These are phyloP conservation scores for Infundibulicybe gibba DNA, from an alignment of 768 basidiomycete species.

Conservation along the genomic window DNA sequence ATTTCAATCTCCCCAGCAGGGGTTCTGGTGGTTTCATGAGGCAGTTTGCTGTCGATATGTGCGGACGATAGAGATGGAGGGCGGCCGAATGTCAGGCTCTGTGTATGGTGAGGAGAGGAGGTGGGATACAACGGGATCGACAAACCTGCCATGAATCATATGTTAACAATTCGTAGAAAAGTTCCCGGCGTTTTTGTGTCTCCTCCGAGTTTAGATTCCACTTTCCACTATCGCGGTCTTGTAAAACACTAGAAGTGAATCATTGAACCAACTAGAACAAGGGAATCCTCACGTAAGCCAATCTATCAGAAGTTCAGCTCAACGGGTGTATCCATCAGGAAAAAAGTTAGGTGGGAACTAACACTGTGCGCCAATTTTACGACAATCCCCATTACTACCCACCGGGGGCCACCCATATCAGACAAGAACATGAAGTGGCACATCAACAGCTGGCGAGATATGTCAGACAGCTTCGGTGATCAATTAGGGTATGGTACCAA, in stretches of 20 bases:
- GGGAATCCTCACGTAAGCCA: slow-evolving; percentile 56
- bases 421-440: slow-evolving; percentile 49
- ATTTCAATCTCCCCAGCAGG: slow-evolving; percentile 53
- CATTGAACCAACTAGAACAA: slow-evolving; percentile 2
- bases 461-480: slow-evolving; percentile 9
- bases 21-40: slow-evolving; percentile 41
- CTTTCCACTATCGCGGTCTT: slow-evolving; percentile 66
- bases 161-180: slow-evolving; percentile 64
- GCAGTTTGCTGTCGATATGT: slow-evolving; percentile 54
- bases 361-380: slow-evolving; percentile 72
- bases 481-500: slow-evolving; percentile 28
- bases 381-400: slow-evolving; percentile 68
- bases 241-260: slow-evolving; percentile 7
- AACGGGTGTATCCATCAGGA: slow-evolving; percentile 8
- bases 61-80: slow-evolving; percentile 60
- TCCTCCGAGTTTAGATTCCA: slow-evolving; percentile 59
- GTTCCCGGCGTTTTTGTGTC: slow-evolving; percentile 52
- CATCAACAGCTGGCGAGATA: slow-evolving; percentile 47
- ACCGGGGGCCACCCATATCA: slow-evolving; percentile 55
- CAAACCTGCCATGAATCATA: slow-evolving; percentile 72
- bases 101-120: slow-evolving; percentile 5
- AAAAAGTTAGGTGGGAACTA: slow-evolving; percentile 17
- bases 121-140: slow-evolving; percentile 3
- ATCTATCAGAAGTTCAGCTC: slow-evolving; percentile 34
- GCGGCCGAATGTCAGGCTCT: slow-evolving; percentile 72